phyloP scores from a whole-genome alignment of 2,329 filamentous ascomycete species.

The Fusarium avenaceum region DNA sequence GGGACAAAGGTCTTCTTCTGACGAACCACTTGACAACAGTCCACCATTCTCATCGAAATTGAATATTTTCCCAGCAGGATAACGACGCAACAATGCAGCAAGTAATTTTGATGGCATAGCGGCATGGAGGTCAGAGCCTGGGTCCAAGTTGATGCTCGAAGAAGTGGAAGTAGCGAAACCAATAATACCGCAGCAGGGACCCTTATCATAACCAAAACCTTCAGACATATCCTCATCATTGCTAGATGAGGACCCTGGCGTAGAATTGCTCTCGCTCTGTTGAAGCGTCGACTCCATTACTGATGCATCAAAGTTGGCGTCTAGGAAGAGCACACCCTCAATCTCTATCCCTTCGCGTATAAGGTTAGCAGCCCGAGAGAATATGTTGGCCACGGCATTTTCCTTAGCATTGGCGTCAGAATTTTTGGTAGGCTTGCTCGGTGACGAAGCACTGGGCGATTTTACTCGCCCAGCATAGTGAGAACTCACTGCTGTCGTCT shows the following conservation, averaged over 20 bases:
- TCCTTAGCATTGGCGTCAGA: conserved; percentile 11
- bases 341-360: conserved; percentile 59
- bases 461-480: background rate
- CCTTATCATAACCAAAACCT: conserved; percentile 12
- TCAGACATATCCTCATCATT: conserved; percentile 48
- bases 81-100: conserved; percentile 57
- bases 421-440: conserved; percentile 1
- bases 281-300: conserved; percentile 33
- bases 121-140: conserved; percentile 32
- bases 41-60: conserved; percentile 58
- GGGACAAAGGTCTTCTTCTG: conserved; percentile 45
- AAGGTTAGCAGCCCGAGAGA: conserved; percentile 60
- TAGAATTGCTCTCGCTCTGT: conserved; percentile 36
- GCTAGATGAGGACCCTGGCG: conserved; percentile 29
- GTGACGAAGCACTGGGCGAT: conserved; percentile 8
- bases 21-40: conserved; percentile 52
- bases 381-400: conserved; percentile 47
- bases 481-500: conserved; percentile 6
- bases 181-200: conserved; percentile 52
- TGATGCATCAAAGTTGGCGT: conserved; percentile 47
- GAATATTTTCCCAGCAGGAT: conserved; percentile 63
- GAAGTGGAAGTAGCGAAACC: conserved; percentile 55
- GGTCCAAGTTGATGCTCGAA: conserved; percentile 53
- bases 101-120: conserved; percentile 57
- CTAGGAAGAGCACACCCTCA: conserved; percentile 54